Base-by-base conservation (phyloP, 345 rosid species). In the Microcos paniculata region DNA sequence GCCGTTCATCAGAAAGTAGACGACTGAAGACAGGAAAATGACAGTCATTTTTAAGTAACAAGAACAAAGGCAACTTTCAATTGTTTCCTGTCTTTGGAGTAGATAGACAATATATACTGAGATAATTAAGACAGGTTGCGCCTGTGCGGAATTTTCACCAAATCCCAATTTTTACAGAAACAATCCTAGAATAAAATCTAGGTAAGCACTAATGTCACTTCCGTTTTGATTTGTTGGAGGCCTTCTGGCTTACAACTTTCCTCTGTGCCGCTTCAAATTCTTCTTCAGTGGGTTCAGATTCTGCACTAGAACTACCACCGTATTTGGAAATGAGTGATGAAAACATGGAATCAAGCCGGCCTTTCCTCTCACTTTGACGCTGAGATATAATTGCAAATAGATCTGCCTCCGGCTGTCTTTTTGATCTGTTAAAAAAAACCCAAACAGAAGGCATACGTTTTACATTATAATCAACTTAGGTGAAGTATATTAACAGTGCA, bases 181-280 rank as follows among this genome's bases (percentile, higher is more conserved):
- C 30, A 57, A 73, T 38, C 19, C 76, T 45, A 40, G 51, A 63
- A 42, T 38, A 63, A 40, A 55, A 58, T 40, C 19, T 0, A 42
- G 23, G 40, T 24, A 31, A 63, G 45, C 16, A 8, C 10, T 16
- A 4, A 16, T n/a, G 30, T 33, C 26, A 58, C 38, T 77, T 46
- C 62, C 38, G 26, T 24, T 58, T 59, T 6, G 74, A 69, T 21
- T 45, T 76, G 63, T 46, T 77, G 42, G 42, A 33, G 62, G 72
- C 78, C 87, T 84, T 88, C 53, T 78, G 24, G 63, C 81, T 89
- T 2, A 90, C 94, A 24, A 92, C 66, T 85, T 87, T 92, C 80
- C 80, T 90, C 87, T 79, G 83, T 11, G 93, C 87, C 80, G 98
- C 97, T 88, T 94, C 94, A 40, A 96, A 94, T 76, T 96, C 94